A percentile compares a stretch with the other conserved stretches of the same genome.
Evolutionary conservation across 148 eudicot genomes (phyloP).

Genomic region (Linanthus parryae): DNA sequence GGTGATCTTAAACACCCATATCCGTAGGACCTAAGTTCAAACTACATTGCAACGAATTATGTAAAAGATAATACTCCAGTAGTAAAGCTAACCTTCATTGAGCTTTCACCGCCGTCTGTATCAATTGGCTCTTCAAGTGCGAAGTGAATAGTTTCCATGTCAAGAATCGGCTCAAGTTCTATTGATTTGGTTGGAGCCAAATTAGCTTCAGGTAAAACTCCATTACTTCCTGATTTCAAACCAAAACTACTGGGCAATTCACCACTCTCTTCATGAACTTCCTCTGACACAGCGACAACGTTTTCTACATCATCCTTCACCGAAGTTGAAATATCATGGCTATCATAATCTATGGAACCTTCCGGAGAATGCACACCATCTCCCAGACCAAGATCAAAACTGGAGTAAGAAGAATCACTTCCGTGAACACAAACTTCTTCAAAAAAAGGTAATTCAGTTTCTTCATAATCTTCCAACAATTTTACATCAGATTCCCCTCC

Average conservation of each 20-base stretch:
- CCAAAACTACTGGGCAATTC: too few species aligned
- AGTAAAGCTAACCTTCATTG: neutral
- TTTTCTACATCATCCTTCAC: too few species aligned
- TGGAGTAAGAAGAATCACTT: constrained; percentile 2
- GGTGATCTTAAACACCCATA: neutral
- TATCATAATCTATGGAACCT: too few species aligned
- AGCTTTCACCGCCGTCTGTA: neutral
- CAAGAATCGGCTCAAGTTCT: constrained; percentile 1
- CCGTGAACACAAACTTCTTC: constrained; percentile 2
- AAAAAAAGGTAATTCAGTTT: constrained; percentile 7
- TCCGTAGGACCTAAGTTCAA: neutral
- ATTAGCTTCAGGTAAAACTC: constrained; percentile 1
- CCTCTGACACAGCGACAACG: too few species aligned
- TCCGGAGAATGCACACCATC: too few species aligned
- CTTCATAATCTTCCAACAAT: constrained; percentile 5
- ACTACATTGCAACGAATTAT: neutral
- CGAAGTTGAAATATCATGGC: too few species aligned
- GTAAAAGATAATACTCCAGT: neutral
- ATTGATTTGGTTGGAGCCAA: too few species aligned
- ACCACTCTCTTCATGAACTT: too few species aligned
- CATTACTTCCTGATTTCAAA: neutral
- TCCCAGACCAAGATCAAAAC: neutral
- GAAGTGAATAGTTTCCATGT: neutral
- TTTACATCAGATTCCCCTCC: constrained; percentile 9
- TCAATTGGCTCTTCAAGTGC: neutral